Base-by-base conservation (phyloP, 176 grass and related monocot species). In the Urochloa ruziziensis region DNA sequence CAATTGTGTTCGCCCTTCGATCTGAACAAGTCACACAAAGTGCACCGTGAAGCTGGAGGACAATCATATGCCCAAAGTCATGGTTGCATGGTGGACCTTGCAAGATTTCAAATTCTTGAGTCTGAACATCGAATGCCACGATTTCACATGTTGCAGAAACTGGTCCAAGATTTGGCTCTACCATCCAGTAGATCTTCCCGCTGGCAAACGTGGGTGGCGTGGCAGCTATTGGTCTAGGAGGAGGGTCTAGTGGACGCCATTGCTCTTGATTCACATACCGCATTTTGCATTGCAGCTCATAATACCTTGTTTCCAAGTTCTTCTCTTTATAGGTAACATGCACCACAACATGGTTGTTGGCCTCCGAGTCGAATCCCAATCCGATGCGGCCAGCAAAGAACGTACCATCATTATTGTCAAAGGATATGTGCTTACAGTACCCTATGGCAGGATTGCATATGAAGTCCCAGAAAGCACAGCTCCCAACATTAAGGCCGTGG, bases 11-110 rank as follows among this genome's bases (percentile, higher is more conserved):
- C 46, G 17, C 28, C 10, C 34, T 77, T 8, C 28, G 48, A 53
- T 77, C 73, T 33, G 82, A 84, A 77, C 62, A 67, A 77, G 82
- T 25, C n/a, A 84, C 72, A 56, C 72, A 84, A 77, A 84, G 72
- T 76, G 62, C 47, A 84, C 37, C 48, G 9, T 67, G 33, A 56
- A 84, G 62, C 33, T 75, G 82, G 35, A 84, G 34, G 72, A 84
- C 67, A 34, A 48, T 67, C 60, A 77, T 57, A 67, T 28, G 11
- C 6, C 82, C 72, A 6, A 28, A 56, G 16, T 57, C 48, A 77
- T 76, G 61, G 60, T 48, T 84, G 36, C 82, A 84, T 49, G 82
- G 46, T 12, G 72, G 82, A 67, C 82, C 82, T 67, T 76, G 72
- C 48, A 84, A 6, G 33, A 77, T 48, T 54, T 84, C 82, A 67